phyloP scores from a whole-genome alignment of 2,329 filamentous ascomycete species.

The Lojkania enalia region DNA sequence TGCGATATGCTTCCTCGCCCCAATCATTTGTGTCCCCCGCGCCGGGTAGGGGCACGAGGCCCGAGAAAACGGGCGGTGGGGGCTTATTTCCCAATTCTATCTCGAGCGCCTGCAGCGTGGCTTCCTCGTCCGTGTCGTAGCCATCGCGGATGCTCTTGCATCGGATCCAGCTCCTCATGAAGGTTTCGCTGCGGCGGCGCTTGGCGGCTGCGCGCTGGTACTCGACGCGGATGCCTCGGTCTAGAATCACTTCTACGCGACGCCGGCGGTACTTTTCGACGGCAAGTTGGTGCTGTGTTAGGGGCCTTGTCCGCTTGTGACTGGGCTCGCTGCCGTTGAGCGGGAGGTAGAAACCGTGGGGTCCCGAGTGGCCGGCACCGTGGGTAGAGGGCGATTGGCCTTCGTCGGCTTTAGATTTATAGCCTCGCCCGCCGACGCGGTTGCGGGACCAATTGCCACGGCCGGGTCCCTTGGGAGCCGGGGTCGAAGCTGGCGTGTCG shows the following conservation, averaged over 20 bases:
- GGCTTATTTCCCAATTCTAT: constrained; percentile 32
- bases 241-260: constrained; percentile 79
- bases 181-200: constrained; percentile 66
- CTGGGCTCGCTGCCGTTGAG: constrained; percentile 53
- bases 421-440: constrained; percentile 30
- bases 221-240: constrained; percentile 69
- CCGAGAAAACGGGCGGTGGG: constrained; percentile 48
- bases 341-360: constrained; percentile 54
- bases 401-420: constrained; percentile 43
- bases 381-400: constrained; percentile 33
- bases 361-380: constrained; percentile 52
- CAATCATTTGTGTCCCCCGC: constrained; percentile 68
- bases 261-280: constrained; percentile 78
- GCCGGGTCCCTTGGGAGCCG: constrained; percentile 50
- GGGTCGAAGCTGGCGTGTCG: constrained; percentile 38
- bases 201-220: constrained; percentile 66
- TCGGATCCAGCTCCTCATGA: constrained; percentile 68
- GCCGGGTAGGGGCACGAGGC: constrained; percentile 62
- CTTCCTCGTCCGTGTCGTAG: constrained; percentile 53
- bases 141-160: constrained; percentile 51
- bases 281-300: constrained; percentile 80
- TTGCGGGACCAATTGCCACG: constrained; percentile 55
- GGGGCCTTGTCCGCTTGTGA: constrained; percentile 66
- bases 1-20: constrained; percentile 71
- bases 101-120: constrained; percentile 41